Percentiles rank a stretch among this genome's conserved stretches.
Evolutionary conservation across 179 eudicot genomes (phyloP).

Genomic region (Spergularia azorica): DNA sequence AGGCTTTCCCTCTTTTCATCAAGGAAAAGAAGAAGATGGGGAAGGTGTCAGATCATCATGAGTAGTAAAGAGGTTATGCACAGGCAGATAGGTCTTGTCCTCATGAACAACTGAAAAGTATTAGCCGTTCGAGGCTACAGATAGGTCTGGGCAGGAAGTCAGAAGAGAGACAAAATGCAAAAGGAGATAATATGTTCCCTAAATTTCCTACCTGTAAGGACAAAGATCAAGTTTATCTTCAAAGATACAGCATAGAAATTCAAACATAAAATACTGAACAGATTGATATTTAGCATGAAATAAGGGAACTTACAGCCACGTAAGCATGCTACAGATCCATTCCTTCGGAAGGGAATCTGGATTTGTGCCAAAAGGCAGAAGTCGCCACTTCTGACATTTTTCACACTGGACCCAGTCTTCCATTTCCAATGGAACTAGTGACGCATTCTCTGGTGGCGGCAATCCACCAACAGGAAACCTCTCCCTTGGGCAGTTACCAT

Average conservation of each 20-base stretch:
- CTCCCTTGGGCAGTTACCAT: constrained; percentile 19
- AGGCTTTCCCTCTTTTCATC: too few relatives aligned
- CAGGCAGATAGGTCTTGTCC: constrained; percentile 7
- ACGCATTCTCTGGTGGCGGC: constrained; percentile 35
- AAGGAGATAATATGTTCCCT: not conserved
- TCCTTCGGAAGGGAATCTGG: constrained; percentile 69
- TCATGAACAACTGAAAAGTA: not conserved
- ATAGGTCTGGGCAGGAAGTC: not conserved
- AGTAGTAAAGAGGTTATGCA: not conserved
- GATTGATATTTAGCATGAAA: constrained; percentile 22
- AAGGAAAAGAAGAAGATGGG: too few relatives aligned
- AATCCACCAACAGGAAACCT: constrained; percentile 23
- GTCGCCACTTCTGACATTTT: constrained; percentile 85
- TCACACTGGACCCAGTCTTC: constrained; percentile 92
- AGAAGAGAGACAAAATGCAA: not conserved
- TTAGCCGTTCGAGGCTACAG: not conserved
- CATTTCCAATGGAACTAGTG: constrained; percentile 43
- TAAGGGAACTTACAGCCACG: constrained; percentile 83
- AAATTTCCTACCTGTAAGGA: not conserved
- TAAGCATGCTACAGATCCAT: constrained; percentile 90
- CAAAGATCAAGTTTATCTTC: not conserved
- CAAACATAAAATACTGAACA: not conserved
- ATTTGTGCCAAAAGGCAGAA: constrained; percentile 74
- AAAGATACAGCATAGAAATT: not conserved
- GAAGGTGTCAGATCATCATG: not conserved